phyloP scores from a whole-genome alignment of 331 rosid species.

The Rosa hybrid region DNA sequence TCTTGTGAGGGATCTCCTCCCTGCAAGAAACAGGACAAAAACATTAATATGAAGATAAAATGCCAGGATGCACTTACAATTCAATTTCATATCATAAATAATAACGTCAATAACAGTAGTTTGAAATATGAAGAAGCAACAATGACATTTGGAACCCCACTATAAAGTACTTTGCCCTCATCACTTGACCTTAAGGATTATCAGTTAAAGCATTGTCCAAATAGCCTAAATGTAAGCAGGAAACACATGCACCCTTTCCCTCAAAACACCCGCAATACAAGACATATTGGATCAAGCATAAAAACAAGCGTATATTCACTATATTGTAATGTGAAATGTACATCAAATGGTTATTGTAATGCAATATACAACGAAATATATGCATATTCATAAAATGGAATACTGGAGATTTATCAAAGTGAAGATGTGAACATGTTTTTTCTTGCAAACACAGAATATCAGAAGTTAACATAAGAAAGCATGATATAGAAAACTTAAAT shows the following conservation, averaged over 20 bases:
- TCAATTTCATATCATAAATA: background rate
- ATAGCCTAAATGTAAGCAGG: background rate
- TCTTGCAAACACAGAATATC: background rate
- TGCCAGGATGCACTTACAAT: background rate
- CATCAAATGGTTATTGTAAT: background rate
- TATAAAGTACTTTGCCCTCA: background rate
- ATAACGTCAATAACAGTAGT: background rate
- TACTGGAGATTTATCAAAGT: too few relatives aligned
- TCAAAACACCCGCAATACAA: background rate
- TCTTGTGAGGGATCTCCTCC: constrained; percentile 82
- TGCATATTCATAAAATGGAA: background rate
- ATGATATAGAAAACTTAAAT: background rate
- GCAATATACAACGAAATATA: background rate
- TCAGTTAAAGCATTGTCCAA: background rate
- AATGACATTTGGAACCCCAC: background rate
- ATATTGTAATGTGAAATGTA: background rate
- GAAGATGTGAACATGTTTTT: background rate
- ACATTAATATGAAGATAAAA: background rate
- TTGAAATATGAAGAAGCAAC: constrained; percentile 3
- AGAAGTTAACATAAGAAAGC: background rate
- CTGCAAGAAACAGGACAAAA: constrained; percentile 33
- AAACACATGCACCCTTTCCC: background rate
- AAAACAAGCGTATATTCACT: background rate
- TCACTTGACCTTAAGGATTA: background rate
- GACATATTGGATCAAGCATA: background rate